Evolutionary conservation across 202 grass and related monocot genomes (phyloP), one percentile per base, ranked within the genome.

Genomic region (Carex sylvatica): DNA sequence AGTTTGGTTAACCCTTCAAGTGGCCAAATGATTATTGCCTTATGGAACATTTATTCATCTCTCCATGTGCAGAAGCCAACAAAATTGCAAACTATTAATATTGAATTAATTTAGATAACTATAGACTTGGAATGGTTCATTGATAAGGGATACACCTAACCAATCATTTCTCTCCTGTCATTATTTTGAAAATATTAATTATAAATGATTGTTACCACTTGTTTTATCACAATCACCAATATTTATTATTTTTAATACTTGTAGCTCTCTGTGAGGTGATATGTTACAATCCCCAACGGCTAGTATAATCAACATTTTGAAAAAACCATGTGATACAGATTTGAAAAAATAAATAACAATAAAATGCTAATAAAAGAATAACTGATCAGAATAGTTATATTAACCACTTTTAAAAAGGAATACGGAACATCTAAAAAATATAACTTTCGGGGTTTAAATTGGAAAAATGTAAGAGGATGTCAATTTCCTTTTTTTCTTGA

Each of bases 101-200:
- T 36, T 62, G 4, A 64, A 63, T 24, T 80, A 80, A 64, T 80
- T 80, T 64, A n/a, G 78, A 81, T 42, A 82, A 65, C 12, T 68
- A 67, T 82, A 51, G 4, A 10, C 61, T 52, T 46, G 42, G 22
- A 82, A 3, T 82, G 61, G 61, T 51, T 67, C 79, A 65, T 53
- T 53, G 40, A 82, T 68, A 52, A 51, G 63, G 11, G 20, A 68
- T 30, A 82, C 61, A 82, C 61, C 79, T 82, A 82, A 82, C 60
- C 61, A 68, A 82, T 82, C 19, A 65, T 82, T 51, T 67, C 42
- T 82, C 79, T 82, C 14, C 23, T 23, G 6, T 68, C 42, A 67
- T 31, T 44, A 68, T 73, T 73, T 73, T 13, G 3, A 49, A 49
- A 24, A 72, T 72, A 24, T 65, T 49, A 53, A 80, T 40, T 42